A percentile compares a stretch with the other conserved stretches of the same genome.
Conservation (phyloP, 495 filamentous ascomycete genomes). For the Penicillium pulvis region DNA sequence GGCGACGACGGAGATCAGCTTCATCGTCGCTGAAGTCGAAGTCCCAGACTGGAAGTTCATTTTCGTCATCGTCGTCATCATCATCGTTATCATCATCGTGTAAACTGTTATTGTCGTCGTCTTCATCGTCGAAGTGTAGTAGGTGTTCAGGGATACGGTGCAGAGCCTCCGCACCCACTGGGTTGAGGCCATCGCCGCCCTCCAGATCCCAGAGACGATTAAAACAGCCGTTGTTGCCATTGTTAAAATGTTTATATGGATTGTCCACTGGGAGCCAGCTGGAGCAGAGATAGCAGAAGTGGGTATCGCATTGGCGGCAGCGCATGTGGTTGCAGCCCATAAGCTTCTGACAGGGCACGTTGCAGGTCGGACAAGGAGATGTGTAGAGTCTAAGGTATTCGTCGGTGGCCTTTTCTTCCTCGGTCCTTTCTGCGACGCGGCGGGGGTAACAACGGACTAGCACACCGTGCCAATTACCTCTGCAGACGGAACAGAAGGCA, state of each 20-base stretch:
- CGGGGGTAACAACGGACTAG: conserved; percentile 64
- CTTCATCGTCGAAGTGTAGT: conserved; percentile 42
- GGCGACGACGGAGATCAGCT: conserved; percentile 24
- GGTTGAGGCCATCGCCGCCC: conserved; percentile 68
- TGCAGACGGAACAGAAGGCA: conserved; percentile 81
- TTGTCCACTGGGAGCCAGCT: conserved; percentile 79
- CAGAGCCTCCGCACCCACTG: conserved; percentile 45
- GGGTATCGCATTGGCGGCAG: conserved; percentile 83
- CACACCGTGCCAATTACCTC: conserved; percentile 87
- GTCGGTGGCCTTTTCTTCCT: conserved; percentile 80
- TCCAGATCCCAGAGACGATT: conserved; percentile 90
- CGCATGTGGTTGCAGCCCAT: conserved; percentile 98
- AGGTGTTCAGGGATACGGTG: conserved; percentile 44
- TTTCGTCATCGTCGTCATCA: conserved; percentile 32
- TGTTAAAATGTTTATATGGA: conserved; percentile 89
- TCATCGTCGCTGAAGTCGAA: conserved; percentile 8
- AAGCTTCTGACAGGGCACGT: conserved; percentile 81
- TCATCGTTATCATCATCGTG: conserved; percentile 27
- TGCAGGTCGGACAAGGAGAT: conserved; percentile 87
- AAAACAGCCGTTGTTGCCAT: conserved; percentile 64
- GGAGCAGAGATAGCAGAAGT: conserved; percentile 96
- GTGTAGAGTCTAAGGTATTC: conserved; percentile 81
- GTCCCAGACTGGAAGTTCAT: conserved; percentile 16
- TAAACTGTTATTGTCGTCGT: conserved; percentile 29
- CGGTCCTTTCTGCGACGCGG: conserved; percentile 64